Base-by-base conservation (phyloP, 2,329 filamentous ascomycete genomes). In the Paraconiothyrium sp. region DNA sequence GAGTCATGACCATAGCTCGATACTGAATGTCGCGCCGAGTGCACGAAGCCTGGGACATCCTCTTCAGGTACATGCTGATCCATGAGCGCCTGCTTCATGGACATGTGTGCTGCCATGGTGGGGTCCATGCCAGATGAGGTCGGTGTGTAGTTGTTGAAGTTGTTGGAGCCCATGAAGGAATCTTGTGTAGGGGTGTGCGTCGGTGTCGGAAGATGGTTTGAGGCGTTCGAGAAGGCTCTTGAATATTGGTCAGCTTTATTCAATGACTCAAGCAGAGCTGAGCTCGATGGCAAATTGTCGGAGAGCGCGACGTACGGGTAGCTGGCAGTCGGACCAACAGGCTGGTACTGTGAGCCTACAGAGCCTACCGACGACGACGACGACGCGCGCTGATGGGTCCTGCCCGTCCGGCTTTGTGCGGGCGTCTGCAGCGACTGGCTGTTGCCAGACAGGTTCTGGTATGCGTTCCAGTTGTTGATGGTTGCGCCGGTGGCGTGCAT, bases 1-100 rank as follows among this genome's bases (percentile, higher is more conserved):
- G 86, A 89, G 69, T 88, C 85, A 67, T 86, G 85, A 67, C 85
- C 87, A 75, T 85, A 81, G 59, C 84, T 88, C 2, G 87, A 89
- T 61, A 88, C 86, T 3, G 86, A 88, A 59, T 84, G 83, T 58
- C 85, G 79, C 48, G 84, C 84, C 37, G 86, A 82, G 47, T 85
- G 84, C 57, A 83, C 82, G 67, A 86, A 82, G 57, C 82, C 84
- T 46, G 83, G 79, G 37, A 81, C 71, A 54, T 84, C 82, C 35
- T 86, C 84, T 58, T 86, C 84, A 48, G 67, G 71, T 9, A 67
- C 72, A 69, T 84, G 80, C 47, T 71, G 79, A 60, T 84, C 86
- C 79, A 88, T 82, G 61, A 85, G 80, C 60, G 84, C 84, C 62
- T 84, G 83, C 79, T 85, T 86, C 84, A 89, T 88, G 54, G 85